These are phyloP conservation scores for Camellia granthamiana DNA, from an alignment of 148 eudicot genomes.

Conservation along the genomic window DNA sequence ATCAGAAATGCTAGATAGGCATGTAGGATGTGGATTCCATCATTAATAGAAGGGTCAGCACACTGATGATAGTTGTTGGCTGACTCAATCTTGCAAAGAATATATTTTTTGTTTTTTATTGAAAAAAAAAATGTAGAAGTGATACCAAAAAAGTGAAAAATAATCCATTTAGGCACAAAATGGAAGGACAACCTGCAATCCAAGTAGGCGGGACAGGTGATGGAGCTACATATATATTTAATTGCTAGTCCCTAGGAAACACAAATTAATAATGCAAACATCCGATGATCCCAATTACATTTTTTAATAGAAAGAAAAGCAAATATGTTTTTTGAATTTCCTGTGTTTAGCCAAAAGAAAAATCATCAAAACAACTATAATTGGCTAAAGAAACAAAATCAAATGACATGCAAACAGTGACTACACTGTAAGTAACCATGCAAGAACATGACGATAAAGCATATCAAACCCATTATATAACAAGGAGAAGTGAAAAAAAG, in stretches of 20 bases:
- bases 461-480: background rate
- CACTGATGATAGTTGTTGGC: background rate
- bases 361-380: background rate
- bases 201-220: background rate
- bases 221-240: background rate
- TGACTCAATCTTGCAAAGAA: background rate
- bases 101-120: background rate
- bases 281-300: background rate
- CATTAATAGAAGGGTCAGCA: background rate
- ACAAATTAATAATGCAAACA: background rate
- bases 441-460: background rate
- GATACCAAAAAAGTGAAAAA: background rate
- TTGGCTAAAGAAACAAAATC: too few species aligned
- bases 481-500: background rate
- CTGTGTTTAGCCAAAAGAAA: background rate
- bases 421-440: background rate
- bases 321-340: background rate
- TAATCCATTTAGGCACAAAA: background rate
- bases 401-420: background rate
- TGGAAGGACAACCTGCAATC: background rate
- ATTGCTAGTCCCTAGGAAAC: background rate
- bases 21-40: background rate
- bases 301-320: background rate
- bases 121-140: background rate
- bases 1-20: background rate